Evolutionary conservation across 1,284 basidiomycete species (phyloP).

Genomic region (Cryptococcus neoformans): DNA sequence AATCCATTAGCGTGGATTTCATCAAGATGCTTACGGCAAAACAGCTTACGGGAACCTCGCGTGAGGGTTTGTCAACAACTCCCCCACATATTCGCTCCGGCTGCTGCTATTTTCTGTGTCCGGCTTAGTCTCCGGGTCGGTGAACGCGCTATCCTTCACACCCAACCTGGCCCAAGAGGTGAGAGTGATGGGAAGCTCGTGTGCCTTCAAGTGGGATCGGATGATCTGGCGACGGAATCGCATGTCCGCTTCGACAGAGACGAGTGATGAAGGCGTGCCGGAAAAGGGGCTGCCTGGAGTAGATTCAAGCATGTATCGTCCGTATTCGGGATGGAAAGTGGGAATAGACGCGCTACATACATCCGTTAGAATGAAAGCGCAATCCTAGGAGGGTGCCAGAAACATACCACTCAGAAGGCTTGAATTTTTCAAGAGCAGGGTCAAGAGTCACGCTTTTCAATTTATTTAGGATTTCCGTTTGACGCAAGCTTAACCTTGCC

Average conservation of each 20-base stretch:
- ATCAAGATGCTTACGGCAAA: too few species aligned
- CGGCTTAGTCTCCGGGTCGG: constrained; percentile 81
- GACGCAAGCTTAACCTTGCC: constrained; percentile 84
- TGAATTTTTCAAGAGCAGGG: constrained; percentile 57
- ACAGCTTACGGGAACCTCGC: constrained; percentile 86
- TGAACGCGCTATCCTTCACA: constrained; percentile 75
- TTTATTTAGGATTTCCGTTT: constrained; percentile 88
- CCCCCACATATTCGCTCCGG: constrained; percentile 86
- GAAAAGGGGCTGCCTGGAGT: constrained; percentile 95
- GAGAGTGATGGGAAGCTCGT: constrained; percentile 89
- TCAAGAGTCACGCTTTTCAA: constrained; percentile 67
- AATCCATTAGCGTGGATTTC: neutral
- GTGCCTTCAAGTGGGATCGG: constrained; percentile 72
- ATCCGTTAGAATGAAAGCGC: neutral
- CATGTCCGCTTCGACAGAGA: constrained; percentile 94
- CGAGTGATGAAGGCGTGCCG: constrained; percentile 75
- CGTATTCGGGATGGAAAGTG: constrained; percentile 98
- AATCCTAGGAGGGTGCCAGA: neutral
- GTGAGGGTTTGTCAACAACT: constrained; percentile 96
- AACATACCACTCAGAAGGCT: constrained; percentile 35
- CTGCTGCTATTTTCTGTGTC: constrained; percentile 69
- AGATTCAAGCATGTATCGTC: constrained; percentile 97
- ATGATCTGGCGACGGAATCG: constrained; percentile 82
- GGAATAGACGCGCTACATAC: constrained; percentile 67
- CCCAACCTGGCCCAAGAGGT: constrained; percentile 96